Percentiles rank a stretch among this genome's conserved stretches.
These are phyloP conservation scores for Aphanomyces cochlioides DNA, from an alignment of 352 stramenopile genomes.

Conservation along the genomic window DNA sequence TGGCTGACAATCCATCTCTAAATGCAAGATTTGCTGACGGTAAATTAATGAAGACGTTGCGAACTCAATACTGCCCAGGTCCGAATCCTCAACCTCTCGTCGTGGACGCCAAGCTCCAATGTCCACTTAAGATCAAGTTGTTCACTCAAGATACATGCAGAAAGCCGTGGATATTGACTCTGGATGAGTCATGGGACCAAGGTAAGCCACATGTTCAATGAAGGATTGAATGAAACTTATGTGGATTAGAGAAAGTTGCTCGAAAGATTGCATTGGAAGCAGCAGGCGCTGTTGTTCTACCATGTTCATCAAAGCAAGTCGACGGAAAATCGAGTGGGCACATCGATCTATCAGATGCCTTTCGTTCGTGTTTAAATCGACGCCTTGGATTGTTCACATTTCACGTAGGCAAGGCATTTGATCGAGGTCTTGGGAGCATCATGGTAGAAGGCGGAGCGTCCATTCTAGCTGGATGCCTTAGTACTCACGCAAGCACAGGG, in stretches of 20 bases:
- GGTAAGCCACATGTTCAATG: background rate
- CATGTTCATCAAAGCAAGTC: background rate
- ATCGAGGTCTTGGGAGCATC: conserved; percentile 50
- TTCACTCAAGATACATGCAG: conserved; percentile 63
- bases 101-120: conserved; percentile 64
- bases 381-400: background rate
- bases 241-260: background rate
- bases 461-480: conserved; percentile 71
- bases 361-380: conserved; percentile 40
- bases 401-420: conserved; percentile 38
- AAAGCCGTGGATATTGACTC: conserved; percentile 60
- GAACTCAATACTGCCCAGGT: conserved; percentile 35
- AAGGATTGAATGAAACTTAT: background rate
- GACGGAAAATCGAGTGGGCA: conserved; percentile 24
- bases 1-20: conserved; percentile 85
- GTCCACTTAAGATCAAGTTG: conserved; percentile 65
- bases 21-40: conserved; percentile 66
- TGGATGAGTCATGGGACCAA: background rate
- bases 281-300: background rate
- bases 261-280: conserved; percentile 19
- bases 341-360: conserved; percentile 55
- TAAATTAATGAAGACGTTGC: conserved; percentile 6
- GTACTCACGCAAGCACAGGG: conserved; percentile 32
- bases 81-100: conserved; percentile 68
- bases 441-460: conserved; percentile 82